phyloP scores from a whole-genome alignment of 306 rosid genomes.

The Cicer chorassanicum region DNA sequence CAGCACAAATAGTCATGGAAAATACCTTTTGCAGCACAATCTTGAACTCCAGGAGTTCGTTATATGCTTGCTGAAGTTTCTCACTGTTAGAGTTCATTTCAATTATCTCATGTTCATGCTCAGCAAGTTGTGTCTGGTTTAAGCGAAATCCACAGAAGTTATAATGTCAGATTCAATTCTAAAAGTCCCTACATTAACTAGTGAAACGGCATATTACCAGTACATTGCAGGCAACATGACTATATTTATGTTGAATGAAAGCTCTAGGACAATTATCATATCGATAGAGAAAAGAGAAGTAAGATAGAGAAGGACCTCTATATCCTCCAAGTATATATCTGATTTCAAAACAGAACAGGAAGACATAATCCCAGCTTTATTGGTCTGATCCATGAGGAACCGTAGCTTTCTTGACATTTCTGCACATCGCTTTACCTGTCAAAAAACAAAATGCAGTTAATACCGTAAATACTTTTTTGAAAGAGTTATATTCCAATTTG shows the following conservation, averaged over 20 bases:
- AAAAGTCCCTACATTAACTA: slow-evolving; percentile 32
- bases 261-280: slow-evolving; percentile 33
- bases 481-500: not conserved
- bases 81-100: slow-evolving; percentile 94
- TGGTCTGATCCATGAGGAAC: slow-evolving; percentile 88
- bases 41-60: slow-evolving; percentile 97
- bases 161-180: slow-evolving; percentile 48
- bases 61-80: slow-evolving; percentile 85
- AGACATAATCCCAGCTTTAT: slow-evolving; percentile 77
- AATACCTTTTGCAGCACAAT: slow-evolving; percentile 92
- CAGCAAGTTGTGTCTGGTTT: slow-evolving; percentile 84
- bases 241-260: slow-evolving; percentile 39
- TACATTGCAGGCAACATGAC: slow-evolving; percentile 29
- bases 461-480: not conserved
- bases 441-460: slow-evolving; percentile 44
- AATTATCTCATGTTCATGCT: slow-evolving; percentile 91
- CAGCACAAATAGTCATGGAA: slow-evolving; percentile 36
- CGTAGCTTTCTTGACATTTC: slow-evolving; percentile 98
- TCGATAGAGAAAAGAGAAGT: slow-evolving; percentile 27
- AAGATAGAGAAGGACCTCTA: slow-evolving; percentile 72
- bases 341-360: slow-evolving; percentile 61
- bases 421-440: slow-evolving; percentile 96
- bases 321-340: slow-evolving; percentile 80
- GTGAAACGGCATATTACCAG: slow-evolving; percentile 29
- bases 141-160: slow-evolving; percentile 36